Evolutionary conservation across 2,329 filamentous ascomycete genomes (phyloP).

Genomic region (Fusarium sp.): DNA sequence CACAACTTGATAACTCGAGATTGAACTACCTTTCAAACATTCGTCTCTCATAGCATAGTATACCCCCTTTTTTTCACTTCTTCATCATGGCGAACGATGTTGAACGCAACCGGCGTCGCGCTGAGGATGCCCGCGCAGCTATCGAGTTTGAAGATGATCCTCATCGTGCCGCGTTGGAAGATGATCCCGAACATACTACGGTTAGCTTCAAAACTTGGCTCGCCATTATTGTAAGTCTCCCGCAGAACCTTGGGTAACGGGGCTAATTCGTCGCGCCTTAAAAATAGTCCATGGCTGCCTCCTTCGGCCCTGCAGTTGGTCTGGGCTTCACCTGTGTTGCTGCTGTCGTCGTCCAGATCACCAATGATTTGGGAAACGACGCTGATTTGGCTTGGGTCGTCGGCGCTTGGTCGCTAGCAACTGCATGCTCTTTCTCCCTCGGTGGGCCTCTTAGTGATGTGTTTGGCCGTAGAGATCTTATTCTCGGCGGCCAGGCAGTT

Average conservation of each 20-base stretch:
- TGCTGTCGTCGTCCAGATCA: slow-evolving; percentile 12
- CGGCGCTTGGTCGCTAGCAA: slow-evolving; percentile 13
- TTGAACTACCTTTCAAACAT: neutral
- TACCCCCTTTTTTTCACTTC: neutral
- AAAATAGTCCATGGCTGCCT: slow-evolving; percentile 13
- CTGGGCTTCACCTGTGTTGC: slow-evolving; percentile 4
- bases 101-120: neutral
- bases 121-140: neutral
- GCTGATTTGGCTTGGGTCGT: slow-evolving; percentile 16
- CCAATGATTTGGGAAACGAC: slow-evolving; percentile 3
- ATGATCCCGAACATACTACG: neutral
- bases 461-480: slow-evolving; percentile 6
- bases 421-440: slow-evolving; percentile 19
- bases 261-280: neutral
- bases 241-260: no score
- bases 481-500: slow-evolving; percentile 7
- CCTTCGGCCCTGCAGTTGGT: slow-evolving; percentile 12
- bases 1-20: neutral
- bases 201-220: slow-evolving; percentile 5
- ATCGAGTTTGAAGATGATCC: slow-evolving; percentile 22
- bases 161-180: slow-evolving; percentile 20
- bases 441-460: slow-evolving; percentile 20
- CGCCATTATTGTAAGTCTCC: slow-evolving; percentile 8
- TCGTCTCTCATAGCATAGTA: neutral
- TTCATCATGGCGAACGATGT: neutral